Evolutionary conservation across 768 basidiomycete species (phyloP), one percentile per base, ranked within the genome.

Genomic region (Cystobasidium tubakii): DNA sequence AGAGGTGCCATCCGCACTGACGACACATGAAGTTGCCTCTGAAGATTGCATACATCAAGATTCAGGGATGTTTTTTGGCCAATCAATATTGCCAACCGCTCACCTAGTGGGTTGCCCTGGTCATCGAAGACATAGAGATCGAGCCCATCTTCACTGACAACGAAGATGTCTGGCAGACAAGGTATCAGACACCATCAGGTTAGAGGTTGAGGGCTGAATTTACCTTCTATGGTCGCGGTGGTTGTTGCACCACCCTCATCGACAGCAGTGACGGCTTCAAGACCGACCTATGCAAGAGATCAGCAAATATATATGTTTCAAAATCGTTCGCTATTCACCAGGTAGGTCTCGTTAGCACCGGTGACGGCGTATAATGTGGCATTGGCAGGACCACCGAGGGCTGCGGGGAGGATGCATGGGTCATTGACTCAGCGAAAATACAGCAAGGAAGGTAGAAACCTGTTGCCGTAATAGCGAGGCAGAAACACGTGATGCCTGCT

Each of bases 41-140:
- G 36, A 2, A 39, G n/a, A 62, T 27, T 6, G 36, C 31, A 23
- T 27, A 50, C 7, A 50, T 21, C 9, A 9, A 50, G 46, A 50
- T 9, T 15, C 6, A 12, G 46, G 12, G 46, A 50, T n/a, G n/a
- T n/a, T n/a, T n/a, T n/a, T n/a, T n/a, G n/a, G n/a, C n/a, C n/a
- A n/a, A n/a, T n/a, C n/a, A n/a, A n/a, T n/a, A n/a, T n/a, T n/a
- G n/a, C n/a, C n/a, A n/a, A n/a, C n/a, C n/a, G 46, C 46, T 50
- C n/a, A 50, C 46, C 46, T 17, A 50, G 12, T 15, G n/a, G 15
- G 21, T 50, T 50, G 46, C 46, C 60, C 23, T 33, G 31, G 19
- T 23, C 60, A 39, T 62, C 36, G 60, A 62, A 62, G 23, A 39
- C 60, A 39, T 62, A 62, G 60, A 15, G 23, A 21, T 62, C 23